These are phyloP conservation scores for Malus orientalis DNA, from an alignment of 306 rosid species.

Conservation along the genomic window DNA sequence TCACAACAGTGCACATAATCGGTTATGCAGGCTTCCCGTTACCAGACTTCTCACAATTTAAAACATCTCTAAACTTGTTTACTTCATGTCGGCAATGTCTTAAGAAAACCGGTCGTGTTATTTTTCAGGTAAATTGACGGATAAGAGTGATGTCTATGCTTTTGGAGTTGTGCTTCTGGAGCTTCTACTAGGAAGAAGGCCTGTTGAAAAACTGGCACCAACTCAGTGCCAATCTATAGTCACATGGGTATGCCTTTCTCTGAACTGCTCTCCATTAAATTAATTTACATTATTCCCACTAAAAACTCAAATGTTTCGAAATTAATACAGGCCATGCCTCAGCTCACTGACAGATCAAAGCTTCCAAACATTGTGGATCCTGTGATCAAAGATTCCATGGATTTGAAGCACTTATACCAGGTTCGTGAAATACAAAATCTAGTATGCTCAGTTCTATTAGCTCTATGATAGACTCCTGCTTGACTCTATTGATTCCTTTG, in stretches of 20 bases:
- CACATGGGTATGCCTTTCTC: slow-evolving; percentile 71
- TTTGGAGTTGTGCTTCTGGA: slow-evolving; percentile 89
- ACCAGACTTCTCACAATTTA: not conserved
- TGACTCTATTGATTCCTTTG: not conserved
- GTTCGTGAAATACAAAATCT: slow-evolving; percentile 24
- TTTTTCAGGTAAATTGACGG: slow-evolving; percentile 71
- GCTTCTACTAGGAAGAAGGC: slow-evolving; percentile 75
- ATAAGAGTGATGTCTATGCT: slow-evolving; percentile 93
- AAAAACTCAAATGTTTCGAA: not conserved
- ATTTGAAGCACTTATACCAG: slow-evolving; percentile 83
- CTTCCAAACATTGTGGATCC: slow-evolving; percentile 80
- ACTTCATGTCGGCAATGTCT: not conserved
- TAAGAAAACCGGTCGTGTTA: not conserved
- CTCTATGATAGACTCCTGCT: not conserved
- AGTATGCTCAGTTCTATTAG: not conserved
- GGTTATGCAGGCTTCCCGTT: not conserved
- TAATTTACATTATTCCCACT: not conserved
- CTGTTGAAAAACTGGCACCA: slow-evolving; percentile 79
- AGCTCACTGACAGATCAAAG: slow-evolving; percentile 83
- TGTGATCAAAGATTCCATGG: slow-evolving; percentile 68
- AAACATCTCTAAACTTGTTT: not conserved
- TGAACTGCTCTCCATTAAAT: not conserved
- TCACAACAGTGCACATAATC: too few relatives aligned
- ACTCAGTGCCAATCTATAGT: slow-evolving; percentile 86
- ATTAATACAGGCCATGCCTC: slow-evolving; percentile 87